Conservation (phyloP, 1,139 yeast species). For the Wickerhamiella pararugosa region DNA sequence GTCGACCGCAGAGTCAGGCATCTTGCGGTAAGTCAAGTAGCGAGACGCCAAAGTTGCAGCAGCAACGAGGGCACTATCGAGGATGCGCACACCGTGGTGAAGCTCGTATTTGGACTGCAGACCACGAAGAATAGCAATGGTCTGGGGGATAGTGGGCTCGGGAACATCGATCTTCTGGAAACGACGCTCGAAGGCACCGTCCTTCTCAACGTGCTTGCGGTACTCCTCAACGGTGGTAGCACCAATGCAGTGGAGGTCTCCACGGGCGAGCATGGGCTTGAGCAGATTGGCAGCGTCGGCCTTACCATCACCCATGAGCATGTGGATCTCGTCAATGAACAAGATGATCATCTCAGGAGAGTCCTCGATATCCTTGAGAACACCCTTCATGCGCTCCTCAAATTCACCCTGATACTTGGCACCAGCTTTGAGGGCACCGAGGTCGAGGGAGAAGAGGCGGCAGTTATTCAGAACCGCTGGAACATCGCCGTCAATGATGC, state of each 20-base stretch:
- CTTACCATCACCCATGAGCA: slow-evolving; percentile 97
- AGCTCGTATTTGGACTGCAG: slow-evolving; percentile 91
- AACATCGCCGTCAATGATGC: slow-evolving; percentile 90
- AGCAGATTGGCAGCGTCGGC: slow-evolving; percentile 89
- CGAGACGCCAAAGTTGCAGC: slow-evolving; percentile 95
- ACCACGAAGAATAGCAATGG: slow-evolving; percentile 92
- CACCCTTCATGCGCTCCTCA: slow-evolving; percentile 96
- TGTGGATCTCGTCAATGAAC: slow-evolving; percentile 93
- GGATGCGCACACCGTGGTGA: slow-evolving; percentile 94
- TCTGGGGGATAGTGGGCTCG: slow-evolving; percentile 84
- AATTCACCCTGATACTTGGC: slow-evolving; percentile 98
- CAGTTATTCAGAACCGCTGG: slow-evolving; percentile 75
- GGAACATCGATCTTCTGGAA: slow-evolving; percentile 94
- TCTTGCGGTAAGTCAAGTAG: slow-evolving; percentile 83
- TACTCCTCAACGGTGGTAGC: slow-evolving; percentile 95
- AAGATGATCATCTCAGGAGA: slow-evolving; percentile 73
- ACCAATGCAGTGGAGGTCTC: slow-evolving; percentile 92
- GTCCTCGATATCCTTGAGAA: slow-evolving; percentile 80
- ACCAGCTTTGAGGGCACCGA: slow-evolving; percentile 96
- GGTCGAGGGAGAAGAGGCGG: slow-evolving; percentile 70
- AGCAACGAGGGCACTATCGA: slow-evolving; percentile 86
- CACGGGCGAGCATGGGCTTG: slow-evolving; percentile 96
- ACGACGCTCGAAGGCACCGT: slow-evolving; percentile 97
- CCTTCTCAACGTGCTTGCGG: slow-evolving; percentile 83
- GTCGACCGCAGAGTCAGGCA: slow-evolving; percentile 97